phyloP scores from a whole-genome alignment of 805 yeast species.

The Candida quercuum region DNA sequence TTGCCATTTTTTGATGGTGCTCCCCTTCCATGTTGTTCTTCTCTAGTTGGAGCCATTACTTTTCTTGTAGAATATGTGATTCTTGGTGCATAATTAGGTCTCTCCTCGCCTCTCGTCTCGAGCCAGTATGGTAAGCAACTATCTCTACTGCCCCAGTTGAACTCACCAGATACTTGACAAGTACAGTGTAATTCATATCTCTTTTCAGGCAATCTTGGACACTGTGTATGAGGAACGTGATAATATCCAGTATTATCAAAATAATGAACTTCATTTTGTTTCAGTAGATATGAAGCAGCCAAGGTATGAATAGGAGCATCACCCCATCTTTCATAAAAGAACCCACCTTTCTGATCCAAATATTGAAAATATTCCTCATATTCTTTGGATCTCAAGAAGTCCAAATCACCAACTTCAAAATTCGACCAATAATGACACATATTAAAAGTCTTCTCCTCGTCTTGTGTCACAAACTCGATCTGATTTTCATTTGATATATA shows the following conservation, averaged over 20 bases:
- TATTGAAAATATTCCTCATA: slow-evolving; percentile 57
- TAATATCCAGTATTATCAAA: slow-evolving; percentile 73
- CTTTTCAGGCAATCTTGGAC: slow-evolving; percentile 44
- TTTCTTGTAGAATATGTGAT: not conserved
- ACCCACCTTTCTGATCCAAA: slow-evolving; percentile 68
- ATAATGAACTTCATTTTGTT: slow-evolving; percentile 55
- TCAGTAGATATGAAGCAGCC: slow-evolving; percentile 59
- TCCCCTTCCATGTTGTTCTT: not conserved
- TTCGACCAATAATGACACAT: slow-evolving; percentile 82
- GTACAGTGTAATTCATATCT: slow-evolving; percentile 44
- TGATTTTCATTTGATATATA: slow-evolving; percentile 46
- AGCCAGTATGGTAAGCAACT: slow-evolving; percentile 21
- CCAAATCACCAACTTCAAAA: slow-evolving; percentile 70
- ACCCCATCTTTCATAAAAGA: slow-evolving; percentile 88
- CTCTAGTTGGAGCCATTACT: not conserved
- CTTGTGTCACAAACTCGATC: slow-evolving; percentile 58
- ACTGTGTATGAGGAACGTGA: slow-evolving; percentile 55
- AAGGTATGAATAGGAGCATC: slow-evolving; percentile 89
- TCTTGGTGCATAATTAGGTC: slow-evolving; percentile 17
- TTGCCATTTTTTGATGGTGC: too few relatives aligned
- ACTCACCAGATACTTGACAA: slow-evolving; percentile 35
- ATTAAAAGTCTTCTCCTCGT: slow-evolving; percentile 60
- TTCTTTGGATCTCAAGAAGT: slow-evolving; percentile 54
- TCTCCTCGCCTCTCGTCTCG: slow-evolving; percentile 11
- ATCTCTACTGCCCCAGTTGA: slow-evolving; percentile 22